Percentiles rank a stretch among this genome's conserved stretches.
Conservation (phyloP, 2,329 filamentous ascomycete genomes). For the Hypoxylon sp. region DNA sequence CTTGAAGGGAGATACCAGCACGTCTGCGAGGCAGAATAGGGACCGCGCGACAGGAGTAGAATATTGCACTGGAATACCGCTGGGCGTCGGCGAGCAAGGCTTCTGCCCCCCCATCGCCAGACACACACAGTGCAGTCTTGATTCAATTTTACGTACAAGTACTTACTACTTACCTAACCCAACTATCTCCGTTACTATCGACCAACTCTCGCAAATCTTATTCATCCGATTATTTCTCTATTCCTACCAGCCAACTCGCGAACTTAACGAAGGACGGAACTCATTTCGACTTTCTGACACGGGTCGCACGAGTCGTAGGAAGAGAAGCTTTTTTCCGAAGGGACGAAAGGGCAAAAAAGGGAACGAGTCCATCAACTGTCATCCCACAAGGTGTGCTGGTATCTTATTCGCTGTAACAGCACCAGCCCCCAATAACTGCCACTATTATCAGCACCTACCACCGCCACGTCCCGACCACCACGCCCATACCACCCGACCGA, state of each 20-base stretch:
- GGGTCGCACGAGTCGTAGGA: conserved; percentile 3
- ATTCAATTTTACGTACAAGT: conserved; percentile 5
- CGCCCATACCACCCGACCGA: conserved; percentile 43
- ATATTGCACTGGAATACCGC: conserved; percentile 20
- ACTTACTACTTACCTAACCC: conserved; percentile 20
- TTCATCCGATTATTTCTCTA: conserved; percentile 1
- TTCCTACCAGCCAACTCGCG: conserved; percentile 6
- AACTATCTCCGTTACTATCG: conserved; percentile 6
- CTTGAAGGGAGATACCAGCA: conserved; percentile 18
- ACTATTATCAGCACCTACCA: conserved; percentile 42
- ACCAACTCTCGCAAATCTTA: conserved; percentile 17
- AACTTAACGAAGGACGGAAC: conserved; percentile 10
- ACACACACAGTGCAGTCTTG: conserved; percentile 30
- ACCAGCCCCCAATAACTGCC: conserved; percentile 42
- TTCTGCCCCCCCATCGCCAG: conserved; percentile 30
- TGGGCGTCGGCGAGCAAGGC: conserved; percentile 32
- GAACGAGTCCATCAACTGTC: conserved; percentile 23
- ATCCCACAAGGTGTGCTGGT: conserved; percentile 23
- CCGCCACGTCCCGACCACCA: conserved; percentile 40
- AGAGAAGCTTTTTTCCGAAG: conserved; percentile 22
- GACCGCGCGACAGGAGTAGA: conserved; percentile 3
- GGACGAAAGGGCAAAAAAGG: conserved; percentile 7
- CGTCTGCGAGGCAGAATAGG: conserved; percentile 5
- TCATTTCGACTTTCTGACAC: conserved; percentile 8
- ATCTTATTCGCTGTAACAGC: conserved; percentile 35